Base-by-base conservation (phyloP, 1,284 basidiomycete genomes). In the Waitea zeae region DNA sequence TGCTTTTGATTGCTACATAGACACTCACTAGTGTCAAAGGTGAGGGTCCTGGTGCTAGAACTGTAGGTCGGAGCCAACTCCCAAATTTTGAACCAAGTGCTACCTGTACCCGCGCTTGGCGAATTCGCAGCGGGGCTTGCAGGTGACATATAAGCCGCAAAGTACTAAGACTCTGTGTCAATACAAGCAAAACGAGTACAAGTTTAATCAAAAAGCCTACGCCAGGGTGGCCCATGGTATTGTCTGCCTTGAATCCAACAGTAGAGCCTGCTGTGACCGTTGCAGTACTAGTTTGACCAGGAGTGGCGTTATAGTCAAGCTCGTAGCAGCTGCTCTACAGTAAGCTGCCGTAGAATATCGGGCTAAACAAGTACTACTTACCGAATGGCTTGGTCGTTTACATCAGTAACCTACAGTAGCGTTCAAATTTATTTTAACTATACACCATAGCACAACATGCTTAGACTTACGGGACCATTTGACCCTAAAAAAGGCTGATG, bases 41-140 rank as follows among this genome's bases (percentile, higher is more conserved):
- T 47, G 20, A 60, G 44, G 20, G 22, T 7, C 7, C 49, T 48
- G 5, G 50, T 52, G 22, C 49, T 50, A 20, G 55, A 36, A 15
- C 49, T 47, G 37, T 44, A 59, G 4, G 44, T 44, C 5, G 61
- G 58, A 2, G 52, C 37, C 42, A 54, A 47, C 44, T 64, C 54
- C 54, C 55, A 59, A 27, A 63, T 57, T 50, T 65, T 65, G 54
- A 64, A 65, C 62, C 62, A 65, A 11, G 59, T 62, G 29, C 51
- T 47, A 15, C 57, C 58, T 7, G 55, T 50, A 12, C 57, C 61
- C 24, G 58, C 62, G 20, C 42, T 47, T 36, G 50, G 51, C 31
- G 54, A 56, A 45, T 56, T 55, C 33, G 61, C 59, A 19, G 58
- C 56, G 19, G 56, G 58, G 17, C 44, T 44, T 12, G 61, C 62